Evolutionary conservation across 1,284 basidiomycete species (phyloP).

Genomic region (Moesziomyces sp.): DNA sequence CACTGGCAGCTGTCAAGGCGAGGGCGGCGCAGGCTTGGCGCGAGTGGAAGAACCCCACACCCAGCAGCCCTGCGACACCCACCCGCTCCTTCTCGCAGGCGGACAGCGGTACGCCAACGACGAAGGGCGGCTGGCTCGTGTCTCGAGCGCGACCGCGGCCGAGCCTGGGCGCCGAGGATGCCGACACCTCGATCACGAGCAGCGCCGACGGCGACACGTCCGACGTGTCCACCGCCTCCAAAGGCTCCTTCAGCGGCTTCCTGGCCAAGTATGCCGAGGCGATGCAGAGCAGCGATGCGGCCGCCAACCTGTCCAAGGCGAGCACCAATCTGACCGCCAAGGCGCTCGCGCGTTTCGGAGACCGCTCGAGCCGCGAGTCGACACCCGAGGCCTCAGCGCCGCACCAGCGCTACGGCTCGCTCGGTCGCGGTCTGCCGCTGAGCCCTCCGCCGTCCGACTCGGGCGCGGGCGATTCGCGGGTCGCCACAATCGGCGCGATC

Average conservation of each 20-base stretch:
- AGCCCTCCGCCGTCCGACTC: conserved; percentile 2
- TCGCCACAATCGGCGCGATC: conserved; percentile 37
- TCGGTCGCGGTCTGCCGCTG: conserved; percentile 14
- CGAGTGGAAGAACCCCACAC: conserved; percentile 32
- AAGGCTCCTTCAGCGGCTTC: conserved; percentile 32
- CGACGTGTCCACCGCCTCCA: conserved; percentile 30
- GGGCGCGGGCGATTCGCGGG: conserved; percentile 12
- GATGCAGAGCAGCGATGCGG: conserved; percentile 63
- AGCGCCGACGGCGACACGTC: conserved; percentile 14
- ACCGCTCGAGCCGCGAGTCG: conserved; percentile 45
- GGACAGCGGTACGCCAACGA: conserved; percentile 8
- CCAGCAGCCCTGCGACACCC: neutral
- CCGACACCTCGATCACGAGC: conserved; percentile 28
- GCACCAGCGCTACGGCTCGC: conserved; percentile 10
- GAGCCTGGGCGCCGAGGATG: conserved; percentile 13
- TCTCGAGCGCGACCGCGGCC: conserved; percentile 17
- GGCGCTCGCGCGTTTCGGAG: conserved; percentile 54
- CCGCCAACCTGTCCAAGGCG: conserved; percentile 62
- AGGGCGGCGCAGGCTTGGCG: conserved; percentile 41
- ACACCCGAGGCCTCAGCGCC: conserved; percentile 23
- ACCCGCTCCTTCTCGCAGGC: neutral
- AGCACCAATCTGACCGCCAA: conserved; percentile 64
- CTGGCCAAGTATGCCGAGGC: conserved; percentile 58
- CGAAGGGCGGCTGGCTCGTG: conserved; percentile 44
- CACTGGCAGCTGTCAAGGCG: conserved; percentile 21